Percentiles rank a stretch among this genome's conserved stretches.
Conservation (phyloP, 73 alveolate species). For the Stentor roeselii region DNA sequence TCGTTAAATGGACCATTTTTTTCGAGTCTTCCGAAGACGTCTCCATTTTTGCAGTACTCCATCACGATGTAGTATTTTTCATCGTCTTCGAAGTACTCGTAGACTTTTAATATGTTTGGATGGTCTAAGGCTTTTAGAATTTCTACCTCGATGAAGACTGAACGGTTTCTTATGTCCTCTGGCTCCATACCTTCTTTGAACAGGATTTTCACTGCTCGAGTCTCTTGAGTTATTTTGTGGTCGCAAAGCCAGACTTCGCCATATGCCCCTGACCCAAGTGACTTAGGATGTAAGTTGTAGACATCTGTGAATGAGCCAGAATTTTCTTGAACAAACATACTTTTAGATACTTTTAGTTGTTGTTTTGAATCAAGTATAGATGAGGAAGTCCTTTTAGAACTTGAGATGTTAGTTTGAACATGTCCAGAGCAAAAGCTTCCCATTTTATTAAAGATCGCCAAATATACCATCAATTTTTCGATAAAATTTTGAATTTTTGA, state of each 20-base stretch:
- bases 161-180: neutral
- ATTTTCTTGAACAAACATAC: no score
- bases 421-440: no score
- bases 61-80: neutral
- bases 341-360: no score
- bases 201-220: neutral
- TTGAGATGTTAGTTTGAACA: no score
- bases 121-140: neutral
- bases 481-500: no score
- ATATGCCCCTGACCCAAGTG: slow-evolving; percentile 2
- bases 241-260: neutral
- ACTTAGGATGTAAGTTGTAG: neutral
- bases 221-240: neutral
- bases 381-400: no score
- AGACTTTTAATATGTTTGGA: neutral
- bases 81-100: neutral
- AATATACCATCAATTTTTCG: no score
- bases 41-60: neutral
- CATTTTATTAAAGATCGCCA: no score
- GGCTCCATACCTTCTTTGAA: neutral
- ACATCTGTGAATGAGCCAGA: no score
- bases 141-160: neutral
- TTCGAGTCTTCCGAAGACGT: neutral
- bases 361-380: no score
- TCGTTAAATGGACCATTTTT: neutral